Conservation (phyloP, 1,284 basidiomycete genomes). For the Microbotryum silenes-acaulis region DNA sequence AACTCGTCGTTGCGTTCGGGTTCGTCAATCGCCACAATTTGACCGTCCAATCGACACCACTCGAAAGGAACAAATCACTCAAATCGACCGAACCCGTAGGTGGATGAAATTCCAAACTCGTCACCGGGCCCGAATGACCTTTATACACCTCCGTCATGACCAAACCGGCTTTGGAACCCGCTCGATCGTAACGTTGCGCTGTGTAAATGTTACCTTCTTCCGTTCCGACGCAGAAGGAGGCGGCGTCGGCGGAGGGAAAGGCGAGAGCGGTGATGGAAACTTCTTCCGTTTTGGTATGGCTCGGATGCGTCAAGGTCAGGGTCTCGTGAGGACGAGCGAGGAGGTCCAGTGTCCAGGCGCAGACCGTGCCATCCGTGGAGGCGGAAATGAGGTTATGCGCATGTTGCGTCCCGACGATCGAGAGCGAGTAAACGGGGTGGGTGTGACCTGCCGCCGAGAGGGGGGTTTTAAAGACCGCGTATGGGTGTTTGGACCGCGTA, state of each 20-base stretch:
- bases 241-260: conserved; percentile 90
- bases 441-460: conserved; percentile 86
- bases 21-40: conserved; percentile 61
- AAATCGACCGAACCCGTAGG: conserved; percentile 80
- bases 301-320: conserved; percentile 71
- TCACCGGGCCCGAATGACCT: conserved; percentile 86
- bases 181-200: conserved; percentile 91
- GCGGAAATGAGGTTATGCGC: conserved; percentile 94
- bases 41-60: conserved; percentile 90
- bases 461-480: conserved; percentile 93
- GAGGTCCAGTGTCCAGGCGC: conserved; percentile 98
- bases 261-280: conserved; percentile 87
- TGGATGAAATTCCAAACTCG: conserved; percentile 90
- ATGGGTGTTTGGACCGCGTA: conserved; percentile 79
- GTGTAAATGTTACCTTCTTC: conserved; percentile 96
- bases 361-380: conserved; percentile 91
- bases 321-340: conserved; percentile 95
- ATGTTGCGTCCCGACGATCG: conserved; percentile 95
- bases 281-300: conserved; percentile 87
- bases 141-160: conserved; percentile 84
- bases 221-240: conserved; percentile 91
- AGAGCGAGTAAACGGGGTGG: conserved; percentile 95
- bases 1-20: neutral
- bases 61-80: conserved; percentile 85
- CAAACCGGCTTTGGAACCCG: conserved; percentile 88